These are phyloP conservation scores for Mycena rebaudengoi DNA, from an alignment of 768 basidiomycete genomes.

Conservation along the genomic window DNA sequence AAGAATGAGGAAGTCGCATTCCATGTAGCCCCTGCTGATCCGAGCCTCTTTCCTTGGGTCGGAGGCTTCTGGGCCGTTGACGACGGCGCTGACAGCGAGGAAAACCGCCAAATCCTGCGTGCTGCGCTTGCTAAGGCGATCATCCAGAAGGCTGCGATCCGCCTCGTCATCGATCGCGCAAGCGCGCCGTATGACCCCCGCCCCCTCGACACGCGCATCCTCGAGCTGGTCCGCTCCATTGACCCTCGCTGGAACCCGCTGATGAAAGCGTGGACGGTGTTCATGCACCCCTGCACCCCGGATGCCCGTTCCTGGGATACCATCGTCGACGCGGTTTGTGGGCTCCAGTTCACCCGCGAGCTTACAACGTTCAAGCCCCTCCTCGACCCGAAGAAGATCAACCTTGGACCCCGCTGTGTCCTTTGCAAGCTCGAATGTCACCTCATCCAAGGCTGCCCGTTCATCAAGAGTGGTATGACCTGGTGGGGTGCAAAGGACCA, in stretches of 20 bases:
- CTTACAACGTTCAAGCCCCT: not conserved
- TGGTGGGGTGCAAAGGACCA: not conserved
- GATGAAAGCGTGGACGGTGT: not conserved
- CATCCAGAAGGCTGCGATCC: not conserved
- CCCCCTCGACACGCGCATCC: not conserved
- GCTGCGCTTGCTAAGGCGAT: not conserved
- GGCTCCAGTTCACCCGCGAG: not conserved
- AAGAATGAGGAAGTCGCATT: not conserved
- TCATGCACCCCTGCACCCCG: not conserved
- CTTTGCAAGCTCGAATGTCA: conserved; percentile 6
- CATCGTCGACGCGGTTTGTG: not conserved
- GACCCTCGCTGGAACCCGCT: not conserved
- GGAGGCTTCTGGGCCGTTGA: too few species aligned
- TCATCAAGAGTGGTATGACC: not conserved
- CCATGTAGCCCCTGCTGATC: not conserved
- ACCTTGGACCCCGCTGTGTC: not conserved
- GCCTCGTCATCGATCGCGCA: not conserved
- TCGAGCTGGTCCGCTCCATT: not conserved
- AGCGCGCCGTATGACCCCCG: not conserved
- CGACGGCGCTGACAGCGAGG: not conserved
- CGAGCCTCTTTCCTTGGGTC: not conserved
- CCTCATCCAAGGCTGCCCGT: not conserved
- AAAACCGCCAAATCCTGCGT: not conserved
- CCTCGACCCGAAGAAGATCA: not conserved
- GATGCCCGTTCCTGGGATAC: not conserved